These are phyloP conservation scores for Neonectria punicea DNA, from an alignment of 2,329 filamentous ascomycete species.

Conservation along the genomic window DNA sequence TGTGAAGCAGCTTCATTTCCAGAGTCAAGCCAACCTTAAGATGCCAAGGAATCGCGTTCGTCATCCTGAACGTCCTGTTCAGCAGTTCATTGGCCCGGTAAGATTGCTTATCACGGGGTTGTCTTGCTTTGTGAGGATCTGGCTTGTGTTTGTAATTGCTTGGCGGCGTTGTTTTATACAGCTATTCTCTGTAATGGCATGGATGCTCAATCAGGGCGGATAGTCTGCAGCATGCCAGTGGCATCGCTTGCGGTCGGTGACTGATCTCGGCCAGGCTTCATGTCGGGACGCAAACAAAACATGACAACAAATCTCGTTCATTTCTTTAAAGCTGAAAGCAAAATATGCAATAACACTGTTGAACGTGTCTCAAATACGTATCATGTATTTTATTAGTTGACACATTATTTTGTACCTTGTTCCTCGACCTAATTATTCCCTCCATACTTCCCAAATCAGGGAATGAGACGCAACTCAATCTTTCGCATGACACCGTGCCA, in stretches of 20 bases:
- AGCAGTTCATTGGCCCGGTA: neutral
- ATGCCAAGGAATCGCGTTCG: neutral
- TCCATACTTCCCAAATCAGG: too few relatives aligned
- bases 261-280: neutral
- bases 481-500: too few relatives aligned
- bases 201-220: neutral
- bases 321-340: too few relatives aligned
- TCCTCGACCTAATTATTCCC: too few relatives aligned
- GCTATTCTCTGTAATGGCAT: neutral
- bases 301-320: too few relatives aligned
- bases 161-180: neutral
- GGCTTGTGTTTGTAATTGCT: neutral
- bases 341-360: too few relatives aligned
- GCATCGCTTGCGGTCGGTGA: neutral
- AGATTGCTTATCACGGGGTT: neutral
- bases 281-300: too few relatives aligned
- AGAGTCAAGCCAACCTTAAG: neutral
- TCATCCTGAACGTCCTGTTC: neutral
- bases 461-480: too few relatives aligned
- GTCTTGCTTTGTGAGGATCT: neutral
- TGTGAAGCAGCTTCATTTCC: neutral
- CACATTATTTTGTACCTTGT: too few relatives aligned
- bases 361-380: too few relatives aligned
- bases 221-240: neutral
- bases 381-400: too few relatives aligned